These are phyloP conservation scores for Penicillium sp. DNA, from an alignment of 2,329 filamentous ascomycete genomes.

Conservation along the genomic window DNA sequence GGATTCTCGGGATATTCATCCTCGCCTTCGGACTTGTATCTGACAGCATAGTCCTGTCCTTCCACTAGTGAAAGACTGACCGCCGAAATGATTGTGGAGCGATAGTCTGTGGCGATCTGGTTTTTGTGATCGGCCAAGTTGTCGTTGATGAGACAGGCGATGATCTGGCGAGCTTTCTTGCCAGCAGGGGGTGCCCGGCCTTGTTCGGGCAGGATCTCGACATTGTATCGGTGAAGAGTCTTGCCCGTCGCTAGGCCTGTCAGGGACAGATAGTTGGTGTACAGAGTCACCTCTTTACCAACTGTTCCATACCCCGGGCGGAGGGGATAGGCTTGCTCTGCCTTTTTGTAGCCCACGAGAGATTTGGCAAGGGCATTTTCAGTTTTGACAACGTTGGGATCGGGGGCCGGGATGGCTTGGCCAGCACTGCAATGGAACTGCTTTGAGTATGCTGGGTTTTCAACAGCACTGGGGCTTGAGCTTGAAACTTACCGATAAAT, in stretches of 20 bases:
- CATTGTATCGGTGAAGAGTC: constrained; percentile 47
- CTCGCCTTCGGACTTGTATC: constrained; percentile 42
- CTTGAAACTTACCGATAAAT: constrained; percentile 37
- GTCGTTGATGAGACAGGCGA: constrained; percentile 52
- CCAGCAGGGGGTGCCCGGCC: constrained; percentile 33
- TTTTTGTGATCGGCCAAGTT: constrained; percentile 31
- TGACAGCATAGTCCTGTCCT: constrained; percentile 29
- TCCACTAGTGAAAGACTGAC: constrained; percentile 28
- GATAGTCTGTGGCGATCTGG: constrained; percentile 46
- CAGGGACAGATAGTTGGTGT: constrained; percentile 46
- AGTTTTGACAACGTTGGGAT: constrained; percentile 28
- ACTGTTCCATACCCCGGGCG: constrained; percentile 44
- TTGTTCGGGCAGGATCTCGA: constrained; percentile 38
- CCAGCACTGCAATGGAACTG: constrained; percentile 22
- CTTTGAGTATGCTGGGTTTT: not conserved
- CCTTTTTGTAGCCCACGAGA: constrained; percentile 23
- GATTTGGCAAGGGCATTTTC: constrained; percentile 34
- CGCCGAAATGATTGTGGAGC: constrained; percentile 42
- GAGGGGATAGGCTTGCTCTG: constrained; percentile 32
- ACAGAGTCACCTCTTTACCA: constrained; percentile 37
- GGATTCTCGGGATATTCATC: constrained; percentile 36
- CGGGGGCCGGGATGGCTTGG: constrained; percentile 24
- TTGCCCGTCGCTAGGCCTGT: constrained; percentile 42
- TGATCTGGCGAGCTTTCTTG: constrained; percentile 52
- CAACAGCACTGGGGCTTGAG: not conserved